phyloP scores from a whole-genome alignment of 768 basidiomycete species.

The Mycena pura region DNA sequence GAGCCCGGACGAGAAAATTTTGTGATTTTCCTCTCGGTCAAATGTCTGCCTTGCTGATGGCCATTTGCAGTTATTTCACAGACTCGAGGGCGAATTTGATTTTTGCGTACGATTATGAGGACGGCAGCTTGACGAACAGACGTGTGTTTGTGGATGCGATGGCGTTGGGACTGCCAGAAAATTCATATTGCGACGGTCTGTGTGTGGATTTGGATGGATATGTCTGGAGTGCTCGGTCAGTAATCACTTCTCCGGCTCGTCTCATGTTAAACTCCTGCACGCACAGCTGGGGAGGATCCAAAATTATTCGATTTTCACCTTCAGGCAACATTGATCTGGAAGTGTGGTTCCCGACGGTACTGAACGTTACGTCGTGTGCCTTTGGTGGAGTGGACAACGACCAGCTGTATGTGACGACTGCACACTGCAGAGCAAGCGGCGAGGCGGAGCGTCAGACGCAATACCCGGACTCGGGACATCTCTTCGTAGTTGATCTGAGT shows the following conservation, averaged over 20 bases:
- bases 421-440: slow-evolving; percentile 66
- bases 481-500: slow-evolving; percentile 58
- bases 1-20: slow-evolving; percentile 65
- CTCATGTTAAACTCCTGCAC: slow-evolving; percentile 17
- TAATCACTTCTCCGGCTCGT: background rate
- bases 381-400: slow-evolving; percentile 72
- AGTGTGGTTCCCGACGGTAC: slow-evolving; percentile 64
- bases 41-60: slow-evolving; percentile 11
- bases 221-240: slow-evolving; percentile 67
- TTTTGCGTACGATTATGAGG: slow-evolving; percentile 69
- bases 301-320: slow-evolving; percentile 59
- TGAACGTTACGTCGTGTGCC: slow-evolving; percentile 71
- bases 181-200: slow-evolving; percentile 68
- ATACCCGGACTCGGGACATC: slow-evolving; percentile 63
- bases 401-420: slow-evolving; percentile 67
- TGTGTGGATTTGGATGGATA: slow-evolving; percentile 69
- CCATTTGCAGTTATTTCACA: slow-evolving; percentile 66
- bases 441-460: slow-evolving; percentile 53
- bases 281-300: slow-evolving; percentile 68
- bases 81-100: slow-evolving; percentile 72
- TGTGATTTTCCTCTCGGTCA: slow-evolving; percentile 45
- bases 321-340: slow-evolving; percentile 64
- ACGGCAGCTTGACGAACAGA: slow-evolving; percentile 62
- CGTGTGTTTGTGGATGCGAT: slow-evolving; percentile 65
- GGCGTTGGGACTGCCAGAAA: slow-evolving; percentile 54